These are phyloP conservation scores for Cystobasidium tubakii DNA, from an alignment of 768 basidiomycete species.

Conservation along the genomic window DNA sequence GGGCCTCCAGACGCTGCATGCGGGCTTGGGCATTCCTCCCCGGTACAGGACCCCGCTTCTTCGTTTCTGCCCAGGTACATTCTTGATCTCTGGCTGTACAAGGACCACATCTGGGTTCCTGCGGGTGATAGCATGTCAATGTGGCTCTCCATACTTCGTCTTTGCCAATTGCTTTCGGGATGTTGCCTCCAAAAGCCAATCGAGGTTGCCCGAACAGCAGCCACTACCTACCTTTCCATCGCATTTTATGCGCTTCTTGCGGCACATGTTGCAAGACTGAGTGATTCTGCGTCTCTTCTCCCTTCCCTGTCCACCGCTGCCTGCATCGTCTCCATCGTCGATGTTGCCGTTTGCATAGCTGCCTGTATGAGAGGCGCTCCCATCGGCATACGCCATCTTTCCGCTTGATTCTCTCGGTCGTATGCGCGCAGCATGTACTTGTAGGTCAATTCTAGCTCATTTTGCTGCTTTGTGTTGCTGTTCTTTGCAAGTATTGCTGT, in stretches of 20 bases:
- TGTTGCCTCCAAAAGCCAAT: not conserved
- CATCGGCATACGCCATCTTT: not conserved
- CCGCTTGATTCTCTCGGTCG: not conserved
- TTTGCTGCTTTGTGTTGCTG: not conserved
- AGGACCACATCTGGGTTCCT: slow-evolving; percentile 21
- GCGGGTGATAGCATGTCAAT: too few relatives aligned
- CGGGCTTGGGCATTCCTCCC: slow-evolving; percentile 25
- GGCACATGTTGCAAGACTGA: slow-evolving; percentile 27
- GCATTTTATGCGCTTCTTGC: slow-evolving; percentile 37
- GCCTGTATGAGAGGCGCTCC: not conserved
- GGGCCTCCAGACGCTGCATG: slow-evolving; percentile 11
- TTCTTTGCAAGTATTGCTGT: not conserved
- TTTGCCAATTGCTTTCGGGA: not conserved
- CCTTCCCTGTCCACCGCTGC: slow-evolving; percentile 7
- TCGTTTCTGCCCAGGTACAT: slow-evolving; percentile 27
- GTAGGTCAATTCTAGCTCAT: not conserved
- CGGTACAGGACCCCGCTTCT: slow-evolving; percentile 33
- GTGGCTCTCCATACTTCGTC: not conserved
- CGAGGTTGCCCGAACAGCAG: not conserved
- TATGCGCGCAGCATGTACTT: not conserved
- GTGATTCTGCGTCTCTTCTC: slow-evolving; percentile 29
- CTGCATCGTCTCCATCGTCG: not conserved
- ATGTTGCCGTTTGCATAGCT: not conserved
- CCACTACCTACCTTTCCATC: slow-evolving; percentile 21
- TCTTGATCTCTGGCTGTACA: not conserved